Conservation (phyloP, 1,284 basidiomycete species). For the Bondarzewia mesenterica region DNA sequence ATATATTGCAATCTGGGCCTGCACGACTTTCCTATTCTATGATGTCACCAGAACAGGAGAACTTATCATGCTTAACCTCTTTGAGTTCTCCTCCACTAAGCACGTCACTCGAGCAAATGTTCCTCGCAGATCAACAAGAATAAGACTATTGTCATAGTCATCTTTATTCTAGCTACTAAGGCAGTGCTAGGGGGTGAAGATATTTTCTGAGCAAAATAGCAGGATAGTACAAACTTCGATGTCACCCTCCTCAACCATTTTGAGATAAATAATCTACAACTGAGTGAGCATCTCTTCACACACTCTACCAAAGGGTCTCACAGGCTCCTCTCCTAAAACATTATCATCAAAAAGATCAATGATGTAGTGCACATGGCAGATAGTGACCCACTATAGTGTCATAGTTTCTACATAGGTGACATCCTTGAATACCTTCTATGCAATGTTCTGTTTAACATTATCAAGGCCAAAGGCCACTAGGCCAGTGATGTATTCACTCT, state of each 20-base stretch:
- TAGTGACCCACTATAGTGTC: constrained; percentile 18
- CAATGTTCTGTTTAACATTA: constrained; percentile 25
- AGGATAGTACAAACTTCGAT: constrained; percentile 20
- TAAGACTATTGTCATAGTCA: constrained; percentile 13
- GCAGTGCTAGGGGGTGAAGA: constrained; percentile 15
- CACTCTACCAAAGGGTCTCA: constrained; percentile 6
- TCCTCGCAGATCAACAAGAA: no score
- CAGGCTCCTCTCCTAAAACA: constrained; percentile 20
- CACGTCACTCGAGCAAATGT: neutral
- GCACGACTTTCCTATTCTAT: neutral
- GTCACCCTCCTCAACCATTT: constrained; percentile 21
- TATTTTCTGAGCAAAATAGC: constrained; percentile 8
- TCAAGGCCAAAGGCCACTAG: constrained; percentile 28
- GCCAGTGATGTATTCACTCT: constrained; percentile 23
- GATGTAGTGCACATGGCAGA: constrained; percentile 13
- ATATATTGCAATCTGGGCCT: neutral
- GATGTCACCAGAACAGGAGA: neutral
- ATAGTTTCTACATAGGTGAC: constrained; percentile 30
- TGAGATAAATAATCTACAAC: constrained; percentile 20
- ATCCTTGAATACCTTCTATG: constrained; percentile 30
- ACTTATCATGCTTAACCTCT: neutral
- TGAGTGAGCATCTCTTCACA: constrained; percentile 6
- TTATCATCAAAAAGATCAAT: constrained; percentile 18
- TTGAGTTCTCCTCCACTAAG: neutral
- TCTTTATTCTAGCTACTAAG: constrained; percentile 26